Evolutionary conservation across 441 rosid genomes (phyloP), one percentile per base, ranked within the genome.

Genomic region (Croton laevigatus): DNA sequence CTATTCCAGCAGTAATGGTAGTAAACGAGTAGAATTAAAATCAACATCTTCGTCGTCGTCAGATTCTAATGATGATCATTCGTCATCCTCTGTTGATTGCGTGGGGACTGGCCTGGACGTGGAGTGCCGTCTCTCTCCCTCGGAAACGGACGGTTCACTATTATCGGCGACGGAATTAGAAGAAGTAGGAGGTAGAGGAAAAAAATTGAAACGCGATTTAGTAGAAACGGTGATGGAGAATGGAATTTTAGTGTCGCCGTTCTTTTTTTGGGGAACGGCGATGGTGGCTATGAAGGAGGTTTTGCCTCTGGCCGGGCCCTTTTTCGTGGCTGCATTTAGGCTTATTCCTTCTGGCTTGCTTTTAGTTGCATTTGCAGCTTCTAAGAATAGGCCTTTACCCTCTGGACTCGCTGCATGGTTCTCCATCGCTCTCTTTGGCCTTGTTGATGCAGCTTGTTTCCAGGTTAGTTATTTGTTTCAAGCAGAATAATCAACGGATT

Each of bases 211-310:
- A 36, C 48, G 67, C n/a, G 54, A 58, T 67, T 55, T 59, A 52
- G 19, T 70, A 49, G 70, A 59, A n/a, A 71, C 40, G 62, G 37
- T 74, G 64, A 65, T 66, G 59, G 78, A 70, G 68, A 68, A 59
- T 36, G 80, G 48, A 34, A 81, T 91, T 70, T 70, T 91, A 88
- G 82, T 94, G n/a, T 89, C 89, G 11, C 97, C 98, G 0, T 94
- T 90, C 83, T 91, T 91, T 88, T 94, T 90, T 59, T 84, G 97
- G 98, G 97, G 98, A 17, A 90, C 97, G 13, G 89, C 95, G 1
- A 94, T 91, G 98, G 98, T 91, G 76, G 97, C 98, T 11, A 94
- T 91, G 98, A 94, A 94, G 78, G 90, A 90, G 83, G 93, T 94
- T n/a, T 84, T 91, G 77, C 98, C 98, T 23, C 81, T 86, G 66